A percentile compares a stretch with the other conserved stretches of the same genome.
Conservation (phyloP, 2,329 filamentous ascomycete species). For the Pleomassaria siparia region DNA sequence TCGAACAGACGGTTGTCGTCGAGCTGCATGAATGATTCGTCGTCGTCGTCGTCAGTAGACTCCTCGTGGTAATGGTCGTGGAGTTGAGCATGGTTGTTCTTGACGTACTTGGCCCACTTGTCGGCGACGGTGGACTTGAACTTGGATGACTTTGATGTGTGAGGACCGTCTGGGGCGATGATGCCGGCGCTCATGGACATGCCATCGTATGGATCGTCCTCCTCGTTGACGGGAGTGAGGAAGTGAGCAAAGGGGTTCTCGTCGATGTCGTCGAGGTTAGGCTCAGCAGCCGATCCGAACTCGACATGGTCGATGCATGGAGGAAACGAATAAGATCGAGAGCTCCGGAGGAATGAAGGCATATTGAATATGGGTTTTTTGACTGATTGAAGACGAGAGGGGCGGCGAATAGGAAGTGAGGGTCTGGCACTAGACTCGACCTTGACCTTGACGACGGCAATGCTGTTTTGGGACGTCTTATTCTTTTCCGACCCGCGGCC, state of each 20-base stretch:
- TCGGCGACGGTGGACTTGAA: conserved; percentile 43
- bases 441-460: conserved; percentile 29
- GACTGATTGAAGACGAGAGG: conserved; percentile 23
- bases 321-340: conserved; percentile 39
- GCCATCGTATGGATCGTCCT: conserved; percentile 43
- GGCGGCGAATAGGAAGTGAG: conserved; percentile 24
- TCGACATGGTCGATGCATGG: conserved; percentile 35
- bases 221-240: conserved; percentile 44
- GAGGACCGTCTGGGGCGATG: conserved; percentile 29
- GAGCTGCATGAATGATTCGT: conserved; percentile 41
- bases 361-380: conserved; percentile 31
- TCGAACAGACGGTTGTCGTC: conserved; percentile 38
- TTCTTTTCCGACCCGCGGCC: conserved; percentile 33
- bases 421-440: conserved; percentile 27
- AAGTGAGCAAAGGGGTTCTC: conserved; percentile 49
- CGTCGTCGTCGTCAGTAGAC: conserved; percentile 34
- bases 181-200: conserved; percentile 44
- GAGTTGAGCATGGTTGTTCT: conserved; percentile 34
- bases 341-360: conserved; percentile 36
- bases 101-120: conserved; percentile 46
- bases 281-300: conserved; percentile 15
- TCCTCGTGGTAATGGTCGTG: conserved; percentile 36
- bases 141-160: conserved; percentile 37
- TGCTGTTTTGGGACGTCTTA: conserved; percentile 17
- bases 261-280: conserved; percentile 43